Conservation (phyloP, 139 green algal species). For the Chara braunii region DNA sequence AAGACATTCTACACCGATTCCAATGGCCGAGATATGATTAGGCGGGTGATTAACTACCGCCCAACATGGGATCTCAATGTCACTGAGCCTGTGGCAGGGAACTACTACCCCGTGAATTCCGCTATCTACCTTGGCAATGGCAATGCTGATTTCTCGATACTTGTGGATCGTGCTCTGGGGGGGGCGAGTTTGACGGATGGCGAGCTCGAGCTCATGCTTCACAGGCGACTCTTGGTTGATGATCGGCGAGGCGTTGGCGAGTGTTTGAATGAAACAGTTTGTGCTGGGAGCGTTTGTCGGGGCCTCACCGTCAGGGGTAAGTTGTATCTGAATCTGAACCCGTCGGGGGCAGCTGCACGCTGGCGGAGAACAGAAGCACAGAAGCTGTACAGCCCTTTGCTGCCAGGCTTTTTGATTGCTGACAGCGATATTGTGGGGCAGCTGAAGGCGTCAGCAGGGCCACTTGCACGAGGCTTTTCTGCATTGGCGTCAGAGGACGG, state of each 20-base stretch:
- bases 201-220: constrained; percentile 43
- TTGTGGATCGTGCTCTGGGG: constrained; percentile 31
- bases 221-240: constrained; percentile 40
- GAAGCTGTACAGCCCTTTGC: constrained; percentile 5
- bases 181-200: constrained; percentile 26
- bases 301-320: constrained; percentile 27
- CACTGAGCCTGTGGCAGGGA: constrained; percentile 40
- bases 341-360: neutral
- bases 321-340: constrained; percentile 5
- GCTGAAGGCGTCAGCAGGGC: neutral
- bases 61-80: constrained; percentile 38
- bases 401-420: constrained; percentile 5
- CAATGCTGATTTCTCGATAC: constrained; percentile 18
- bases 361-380: constrained; percentile 15
- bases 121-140: constrained; percentile 21
- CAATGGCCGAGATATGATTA: constrained; percentile 41
- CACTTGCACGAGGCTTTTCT: neutral
- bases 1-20: constrained; percentile 44
- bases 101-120: constrained; percentile 46
- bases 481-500: neutral
- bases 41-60: constrained; percentile 31
- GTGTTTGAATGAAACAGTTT: constrained; percentile 41
- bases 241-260: constrained; percentile 38
- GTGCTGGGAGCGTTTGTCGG: constrained; percentile 13
- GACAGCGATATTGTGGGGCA: neutral